Conservation (phyloP, 108 stramenopile species). For the Skeletonema menzelii region DNA sequence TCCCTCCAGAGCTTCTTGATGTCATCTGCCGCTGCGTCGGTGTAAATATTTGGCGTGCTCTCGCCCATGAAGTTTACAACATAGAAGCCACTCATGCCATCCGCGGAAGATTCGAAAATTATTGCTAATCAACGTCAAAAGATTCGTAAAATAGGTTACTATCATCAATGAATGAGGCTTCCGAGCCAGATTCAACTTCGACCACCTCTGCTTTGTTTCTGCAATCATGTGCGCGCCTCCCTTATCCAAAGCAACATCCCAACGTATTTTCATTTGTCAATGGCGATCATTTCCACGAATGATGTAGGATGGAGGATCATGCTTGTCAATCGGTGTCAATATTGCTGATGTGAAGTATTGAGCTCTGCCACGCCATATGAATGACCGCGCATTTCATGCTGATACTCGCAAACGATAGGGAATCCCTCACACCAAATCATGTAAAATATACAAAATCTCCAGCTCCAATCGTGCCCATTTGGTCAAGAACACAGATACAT, state of each 20-base stretch:
- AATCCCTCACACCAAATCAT: slow-evolving; percentile 29
- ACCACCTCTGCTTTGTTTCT: slow-evolving; percentile 52
- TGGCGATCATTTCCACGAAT: slow-evolving; percentile 32
- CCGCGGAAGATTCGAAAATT: slow-evolving; percentile 26
- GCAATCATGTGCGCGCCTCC: slow-evolving; percentile 25
- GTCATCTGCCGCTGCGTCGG: slow-evolving; percentile 19
- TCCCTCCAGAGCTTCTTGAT: slow-evolving; percentile 52
- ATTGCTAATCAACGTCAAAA: slow-evolving; percentile 33
- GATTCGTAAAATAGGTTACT: slow-evolving; percentile 37
- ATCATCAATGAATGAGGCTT: slow-evolving; percentile 37
- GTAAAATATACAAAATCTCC: slow-evolving; percentile 3
- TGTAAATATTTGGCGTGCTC: slow-evolving; percentile 20
- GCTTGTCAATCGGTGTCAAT: slow-evolving; percentile 21
- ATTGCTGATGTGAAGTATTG: slow-evolving; percentile 45
- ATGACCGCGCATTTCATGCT: slow-evolving; percentile 57
- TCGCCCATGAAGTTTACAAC: slow-evolving; percentile 42
- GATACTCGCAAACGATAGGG: slow-evolving; percentile 60
- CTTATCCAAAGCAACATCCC: slow-evolving; percentile 36
- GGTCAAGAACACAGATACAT: slow-evolving; percentile 10
- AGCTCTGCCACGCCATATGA: slow-evolving; percentile 40
- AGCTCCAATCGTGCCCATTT: not conserved
- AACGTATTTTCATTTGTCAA: slow-evolving; percentile 41
- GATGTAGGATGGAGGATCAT: slow-evolving; percentile 36
- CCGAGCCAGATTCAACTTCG: slow-evolving; percentile 3
- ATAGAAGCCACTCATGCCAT: slow-evolving; percentile 52